Evolutionary conservation across 2,329 filamentous ascomycete species (phyloP).

Genomic region (Fusarium tjaetaba): DNA sequence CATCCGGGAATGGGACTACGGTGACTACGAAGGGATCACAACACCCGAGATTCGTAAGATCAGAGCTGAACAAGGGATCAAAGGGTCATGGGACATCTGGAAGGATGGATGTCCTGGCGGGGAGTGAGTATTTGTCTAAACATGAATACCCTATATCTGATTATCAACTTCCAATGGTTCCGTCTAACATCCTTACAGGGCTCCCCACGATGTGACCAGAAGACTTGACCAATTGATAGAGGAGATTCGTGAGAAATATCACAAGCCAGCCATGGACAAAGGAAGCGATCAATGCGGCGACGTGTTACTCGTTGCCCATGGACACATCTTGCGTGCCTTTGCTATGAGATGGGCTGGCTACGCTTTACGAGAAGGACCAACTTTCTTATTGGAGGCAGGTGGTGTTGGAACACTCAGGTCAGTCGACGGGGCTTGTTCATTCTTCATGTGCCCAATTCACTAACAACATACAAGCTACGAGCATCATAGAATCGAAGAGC

Average conservation of each 20-base stretch:
- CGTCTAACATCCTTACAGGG: conserved; percentile 56
- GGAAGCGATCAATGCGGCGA: conserved; percentile 50
- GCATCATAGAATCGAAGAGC: conserved; percentile 80
- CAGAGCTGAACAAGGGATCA: conserved; percentile 65
- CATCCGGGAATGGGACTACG: conserved; percentile 89
- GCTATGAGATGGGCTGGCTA: conserved; percentile 87
- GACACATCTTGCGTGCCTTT: conserved; percentile 88
- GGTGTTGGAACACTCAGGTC: conserved; percentile 83
- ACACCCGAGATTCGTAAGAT: conserved; percentile 71
- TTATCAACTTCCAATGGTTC: background rate
- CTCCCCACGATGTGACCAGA: conserved; percentile 75
- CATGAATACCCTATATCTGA: background rate
- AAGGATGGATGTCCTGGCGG: conserved; percentile 86
- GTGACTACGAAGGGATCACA: conserved; percentile 85
- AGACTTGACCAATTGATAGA: conserved; percentile 80
- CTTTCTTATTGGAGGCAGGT: conserved; percentile 88
- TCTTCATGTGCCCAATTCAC: background rate
- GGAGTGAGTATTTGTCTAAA: conserved; percentile 66
- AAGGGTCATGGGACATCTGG: conserved; percentile 84
- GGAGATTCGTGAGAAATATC: conserved; percentile 76
- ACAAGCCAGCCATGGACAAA: conserved; percentile 69
- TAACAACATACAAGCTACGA: conserved; percentile 69
- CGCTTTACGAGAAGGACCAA: conserved; percentile 77
- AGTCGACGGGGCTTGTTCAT: conserved; percentile 26
- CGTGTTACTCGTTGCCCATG: conserved; percentile 80